phyloP scores from a whole-genome alignment of 495 filamentous ascomycete species.

The Venustampulla echinocandica region DNA sequence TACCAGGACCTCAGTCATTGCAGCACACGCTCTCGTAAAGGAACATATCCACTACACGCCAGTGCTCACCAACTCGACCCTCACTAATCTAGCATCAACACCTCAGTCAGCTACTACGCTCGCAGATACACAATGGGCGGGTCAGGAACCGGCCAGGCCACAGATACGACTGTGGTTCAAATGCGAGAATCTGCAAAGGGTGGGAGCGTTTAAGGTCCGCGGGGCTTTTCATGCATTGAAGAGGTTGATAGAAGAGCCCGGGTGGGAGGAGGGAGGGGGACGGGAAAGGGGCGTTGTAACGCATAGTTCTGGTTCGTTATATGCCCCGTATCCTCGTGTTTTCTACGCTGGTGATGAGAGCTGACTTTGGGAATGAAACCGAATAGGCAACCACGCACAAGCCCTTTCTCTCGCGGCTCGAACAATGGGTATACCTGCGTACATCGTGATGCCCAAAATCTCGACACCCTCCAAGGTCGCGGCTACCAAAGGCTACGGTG shows the following conservation, averaged over 20 bases:
- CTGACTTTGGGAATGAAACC: background rate
- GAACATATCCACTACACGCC: conserved; percentile 76
- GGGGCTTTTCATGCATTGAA: conserved; percentile 86
- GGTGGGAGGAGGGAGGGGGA: conserved; percentile 43
- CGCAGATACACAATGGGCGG: conserved; percentile 48
- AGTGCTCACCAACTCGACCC: conserved; percentile 65
- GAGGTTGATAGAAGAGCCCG: conserved; percentile 55
- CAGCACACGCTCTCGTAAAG: conserved; percentile 64
- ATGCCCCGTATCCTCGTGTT: too few species aligned
- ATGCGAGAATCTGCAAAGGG: conserved; percentile 86
- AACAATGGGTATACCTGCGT: conserved; percentile 48
- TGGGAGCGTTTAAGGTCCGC: conserved; percentile 88
- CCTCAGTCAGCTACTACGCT: conserved; percentile 45
- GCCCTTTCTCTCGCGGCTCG: conserved; percentile 81
- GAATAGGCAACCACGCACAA: conserved; percentile 85
- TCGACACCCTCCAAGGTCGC: conserved; percentile 78
- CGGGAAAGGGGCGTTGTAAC: conserved; percentile 70
- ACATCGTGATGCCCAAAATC: conserved; percentile 87
- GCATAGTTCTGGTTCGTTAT: conserved; percentile 69
- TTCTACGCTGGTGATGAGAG: background rate
- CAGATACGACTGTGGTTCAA: conserved; percentile 82
- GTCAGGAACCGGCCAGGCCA: conserved; percentile 49
- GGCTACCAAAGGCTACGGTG: conserved; percentile 66
- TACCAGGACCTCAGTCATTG: conserved; percentile 56
- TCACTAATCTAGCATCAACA: conserved; percentile 66